Evolutionary conservation across 345 rosid species (phyloP).

Genomic region (Eucalyptus lansdowneana): DNA sequence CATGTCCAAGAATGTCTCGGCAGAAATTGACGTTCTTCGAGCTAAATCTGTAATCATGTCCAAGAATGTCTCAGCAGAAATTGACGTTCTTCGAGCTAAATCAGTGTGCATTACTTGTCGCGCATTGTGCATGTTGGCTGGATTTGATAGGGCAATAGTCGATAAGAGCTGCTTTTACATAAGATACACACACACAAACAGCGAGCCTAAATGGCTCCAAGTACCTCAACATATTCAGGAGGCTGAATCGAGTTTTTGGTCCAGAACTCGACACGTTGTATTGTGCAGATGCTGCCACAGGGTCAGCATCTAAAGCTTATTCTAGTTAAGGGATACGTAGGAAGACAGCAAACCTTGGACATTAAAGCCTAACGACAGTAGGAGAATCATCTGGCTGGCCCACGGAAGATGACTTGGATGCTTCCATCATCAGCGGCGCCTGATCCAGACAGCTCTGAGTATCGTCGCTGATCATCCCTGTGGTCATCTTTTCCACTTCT

Average conservation of each 20-base stretch:
- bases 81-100: not conserved
- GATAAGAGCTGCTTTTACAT: not conserved
- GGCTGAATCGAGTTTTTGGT: not conserved
- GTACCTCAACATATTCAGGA: not conserved
- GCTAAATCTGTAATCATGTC: not conserved
- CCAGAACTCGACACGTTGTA: not conserved
- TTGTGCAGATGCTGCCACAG: not conserved
- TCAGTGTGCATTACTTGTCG: not conserved
- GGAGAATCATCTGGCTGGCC: conserved; percentile 52
- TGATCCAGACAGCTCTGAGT: conserved; percentile 89
- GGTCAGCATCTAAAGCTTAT: not conserved
- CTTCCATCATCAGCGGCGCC: conserved; percentile 56
- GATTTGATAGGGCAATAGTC: not conserved
- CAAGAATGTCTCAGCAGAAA: not conserved
- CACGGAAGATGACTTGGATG: conserved; percentile 82
- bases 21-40: not conserved
- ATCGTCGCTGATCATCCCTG: conserved; percentile 50
- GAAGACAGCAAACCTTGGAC: not conserved
- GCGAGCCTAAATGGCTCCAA: not conserved
- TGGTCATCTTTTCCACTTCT: conserved; percentile 75
- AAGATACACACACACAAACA: not conserved
- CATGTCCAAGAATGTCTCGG: not conserved
- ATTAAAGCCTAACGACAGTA: not conserved
- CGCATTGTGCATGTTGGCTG: not conserved
- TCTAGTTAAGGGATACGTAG: not conserved